Conservation (phyloP, 2,329 filamentous ascomycete genomes). For the Ophiocordyceps camponoti-saundersi region DNA sequence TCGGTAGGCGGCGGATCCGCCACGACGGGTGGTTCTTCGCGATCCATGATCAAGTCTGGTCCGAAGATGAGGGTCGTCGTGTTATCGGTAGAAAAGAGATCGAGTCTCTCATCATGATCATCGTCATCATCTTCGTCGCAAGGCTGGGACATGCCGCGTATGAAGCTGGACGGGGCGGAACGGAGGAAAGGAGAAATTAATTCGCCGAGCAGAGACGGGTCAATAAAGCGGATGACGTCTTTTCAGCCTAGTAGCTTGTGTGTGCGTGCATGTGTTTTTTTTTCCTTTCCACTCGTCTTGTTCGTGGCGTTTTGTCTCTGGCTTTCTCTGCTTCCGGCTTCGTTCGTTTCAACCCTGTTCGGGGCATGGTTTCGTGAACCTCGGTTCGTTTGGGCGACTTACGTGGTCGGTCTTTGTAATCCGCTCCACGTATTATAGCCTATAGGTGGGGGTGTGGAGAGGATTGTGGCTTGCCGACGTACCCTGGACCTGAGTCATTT, state of each 20-base stretch:
- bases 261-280: too few relatives aligned
- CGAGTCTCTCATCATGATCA: neutral
- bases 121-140: neutral
- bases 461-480: too few relatives aligned
- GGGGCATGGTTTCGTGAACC: neutral
- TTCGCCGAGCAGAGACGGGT: too few relatives aligned
- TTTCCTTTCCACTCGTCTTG: too few relatives aligned
- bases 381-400: neutral
- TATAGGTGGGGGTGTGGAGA: neutral
- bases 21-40: constrained; percentile 2
- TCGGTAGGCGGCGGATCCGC: constrained; percentile 7
- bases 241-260: too few relatives aligned
- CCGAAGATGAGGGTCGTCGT: neutral
- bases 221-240: too few relatives aligned
- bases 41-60: neutral
- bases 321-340: neutral
- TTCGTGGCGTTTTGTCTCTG: too few relatives aligned
- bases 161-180: too few relatives aligned
- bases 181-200: too few relatives aligned
- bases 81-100: neutral
- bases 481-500: too few relatives aligned
- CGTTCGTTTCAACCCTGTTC: neutral
- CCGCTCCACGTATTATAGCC: neutral
- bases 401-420: neutral
- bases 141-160: too few relatives aligned